Evolutionary conservation across 2,329 filamentous ascomycete genomes (phyloP).

Genomic region (Paramyrothecium sp.): DNA sequence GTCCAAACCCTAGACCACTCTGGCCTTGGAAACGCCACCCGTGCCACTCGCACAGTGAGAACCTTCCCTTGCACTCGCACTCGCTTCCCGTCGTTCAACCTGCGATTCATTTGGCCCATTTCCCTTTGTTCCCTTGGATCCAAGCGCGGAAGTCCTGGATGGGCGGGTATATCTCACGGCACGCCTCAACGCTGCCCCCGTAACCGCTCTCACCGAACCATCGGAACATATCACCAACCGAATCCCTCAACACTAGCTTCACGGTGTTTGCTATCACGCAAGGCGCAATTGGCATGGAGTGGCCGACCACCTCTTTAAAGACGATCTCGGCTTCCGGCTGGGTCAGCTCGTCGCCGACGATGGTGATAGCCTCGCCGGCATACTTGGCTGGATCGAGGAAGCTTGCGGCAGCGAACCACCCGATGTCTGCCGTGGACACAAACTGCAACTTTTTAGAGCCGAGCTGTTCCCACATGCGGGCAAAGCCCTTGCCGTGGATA

Average conservation of each 20-base stretch:
- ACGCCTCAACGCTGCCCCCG: background rate
- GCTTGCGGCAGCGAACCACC: slow-evolving; percentile 32
- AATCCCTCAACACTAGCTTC: background rate
- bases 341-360: slow-evolving; percentile 40
- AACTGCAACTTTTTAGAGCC: slow-evolving; percentile 2
- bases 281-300: background rate
- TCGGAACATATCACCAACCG: background rate
- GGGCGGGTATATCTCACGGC: background rate
- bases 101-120: background rate
- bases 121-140: background rate
- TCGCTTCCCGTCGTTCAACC: background rate
- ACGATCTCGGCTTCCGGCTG: slow-evolving; percentile 24
- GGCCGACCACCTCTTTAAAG: slow-evolving; percentile 29
- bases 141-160: background rate
- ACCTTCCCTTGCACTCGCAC: background rate
- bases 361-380: slow-evolving; percentile 26
- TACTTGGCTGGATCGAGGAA: slow-evolving; percentile 30
- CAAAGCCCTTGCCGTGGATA: slow-evolving; percentile 28
- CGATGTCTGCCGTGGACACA: slow-evolving; percentile 31
- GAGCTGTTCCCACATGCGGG: slow-evolving; percentile 22
- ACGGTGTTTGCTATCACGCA: background rate
- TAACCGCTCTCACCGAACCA: background rate
- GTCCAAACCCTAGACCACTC: background rate
- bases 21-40: too few relatives aligned
- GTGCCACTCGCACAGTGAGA: background rate